Percentiles rank a stretch among this genome's conserved stretches.
Conservation (phyloP, 805 yeast genomes). For the Pichia cabralensis region DNA sequence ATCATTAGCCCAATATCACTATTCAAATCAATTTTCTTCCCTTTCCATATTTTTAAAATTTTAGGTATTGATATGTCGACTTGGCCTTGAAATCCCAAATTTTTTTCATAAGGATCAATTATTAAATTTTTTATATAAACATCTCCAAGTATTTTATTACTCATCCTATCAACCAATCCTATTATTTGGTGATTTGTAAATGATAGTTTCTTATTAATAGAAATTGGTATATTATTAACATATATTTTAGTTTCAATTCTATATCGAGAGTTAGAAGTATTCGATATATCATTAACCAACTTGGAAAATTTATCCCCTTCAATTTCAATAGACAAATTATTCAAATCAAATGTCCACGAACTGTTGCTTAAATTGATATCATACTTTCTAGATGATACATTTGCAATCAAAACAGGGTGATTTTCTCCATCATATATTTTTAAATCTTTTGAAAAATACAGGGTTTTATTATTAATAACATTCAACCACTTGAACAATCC, state of each 20-base stretch:
- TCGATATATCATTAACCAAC: too few species aligned
- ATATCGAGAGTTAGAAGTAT: too few species aligned
- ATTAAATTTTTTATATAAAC: background rate
- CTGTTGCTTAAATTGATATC: background rate
- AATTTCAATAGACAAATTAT: background rate
- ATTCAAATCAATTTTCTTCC: too few species aligned
- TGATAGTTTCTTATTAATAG: constrained; percentile 2
- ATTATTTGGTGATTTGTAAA: too few species aligned
- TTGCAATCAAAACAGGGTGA: background rate
- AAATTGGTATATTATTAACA: background rate
- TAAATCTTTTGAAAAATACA: constrained; percentile 1
- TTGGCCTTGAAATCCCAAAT: too few species aligned
- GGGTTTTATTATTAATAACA: background rate
- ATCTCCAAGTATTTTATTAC: too few species aligned
- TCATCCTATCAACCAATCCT: too few species aligned
- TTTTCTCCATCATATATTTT: background rate
- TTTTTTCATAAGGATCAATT: too few species aligned
- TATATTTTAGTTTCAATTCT: too few species aligned
- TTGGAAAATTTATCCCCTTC: background rate
- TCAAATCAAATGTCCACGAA: background rate
- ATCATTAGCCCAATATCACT: too few species aligned
- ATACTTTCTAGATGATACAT: background rate
- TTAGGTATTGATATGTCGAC: too few species aligned
- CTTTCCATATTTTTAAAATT: too few species aligned
- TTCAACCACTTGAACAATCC: constrained; percentile 2